Evolutionary conservation across 106 monocot genomes (phyloP).

Genomic region (Dendrobium chrysotoxum): DNA sequence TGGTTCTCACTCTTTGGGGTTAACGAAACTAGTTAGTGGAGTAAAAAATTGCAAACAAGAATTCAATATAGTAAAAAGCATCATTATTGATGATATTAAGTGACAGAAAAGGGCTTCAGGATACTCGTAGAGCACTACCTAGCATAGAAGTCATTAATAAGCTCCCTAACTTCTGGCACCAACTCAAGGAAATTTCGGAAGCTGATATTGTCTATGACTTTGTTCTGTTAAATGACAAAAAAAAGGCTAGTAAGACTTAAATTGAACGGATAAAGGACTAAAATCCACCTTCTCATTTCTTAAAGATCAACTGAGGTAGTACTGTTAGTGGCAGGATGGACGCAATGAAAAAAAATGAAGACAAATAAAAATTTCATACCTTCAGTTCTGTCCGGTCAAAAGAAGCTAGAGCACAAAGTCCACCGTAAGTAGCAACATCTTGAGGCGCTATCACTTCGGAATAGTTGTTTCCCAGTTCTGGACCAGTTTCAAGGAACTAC

Average conservation of each 20-base stretch:
- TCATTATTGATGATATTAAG: neutral
- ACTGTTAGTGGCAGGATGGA: neutral
- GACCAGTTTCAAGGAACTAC: conserved; percentile 83
- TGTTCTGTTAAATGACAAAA: conserved; percentile 40
- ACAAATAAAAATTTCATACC: conserved; percentile 26
- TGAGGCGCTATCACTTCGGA: conserved; percentile 82
- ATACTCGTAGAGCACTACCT: conserved; percentile 33
- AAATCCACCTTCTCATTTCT: neutral
- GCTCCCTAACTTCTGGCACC: conserved; percentile 94
- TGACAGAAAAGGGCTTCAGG: neutral
- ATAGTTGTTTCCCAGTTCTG: conserved; percentile 76
- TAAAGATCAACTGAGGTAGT: neutral
- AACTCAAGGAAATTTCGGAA: conserved; percentile 93
- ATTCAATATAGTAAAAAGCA: neutral
- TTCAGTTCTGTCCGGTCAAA: conserved; percentile 89
- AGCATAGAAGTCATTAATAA: conserved; percentile 90
- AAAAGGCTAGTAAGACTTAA: neutral
- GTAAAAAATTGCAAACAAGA: neutral
- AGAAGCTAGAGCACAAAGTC: conserved; percentile 95
- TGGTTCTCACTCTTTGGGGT: neutral
- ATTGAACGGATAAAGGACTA: neutral
- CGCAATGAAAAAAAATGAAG: neutral
- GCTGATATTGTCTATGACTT: conserved; percentile 87
- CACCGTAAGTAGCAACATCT: conserved; percentile 91
- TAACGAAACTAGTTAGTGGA: neutral